These are phyloP conservation scores for Solanum paucissectum DNA, from an alignment of 257 asterid species.

Conservation along the genomic window DNA sequence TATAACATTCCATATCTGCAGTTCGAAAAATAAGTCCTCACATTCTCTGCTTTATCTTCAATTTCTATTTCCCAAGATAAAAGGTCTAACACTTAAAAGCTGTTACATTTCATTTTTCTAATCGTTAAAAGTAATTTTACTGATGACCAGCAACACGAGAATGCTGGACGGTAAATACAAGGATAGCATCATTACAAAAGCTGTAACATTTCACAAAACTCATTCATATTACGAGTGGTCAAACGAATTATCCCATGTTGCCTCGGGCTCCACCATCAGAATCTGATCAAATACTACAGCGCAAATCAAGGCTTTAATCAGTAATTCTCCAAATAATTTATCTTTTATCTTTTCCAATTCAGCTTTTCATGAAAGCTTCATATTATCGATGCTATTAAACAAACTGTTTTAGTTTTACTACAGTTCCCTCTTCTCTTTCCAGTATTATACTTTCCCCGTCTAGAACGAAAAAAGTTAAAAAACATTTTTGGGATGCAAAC, in stretches of 20 bases:
- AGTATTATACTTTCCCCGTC: not conserved
- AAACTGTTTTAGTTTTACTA: not conserved
- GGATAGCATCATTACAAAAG: not conserved
- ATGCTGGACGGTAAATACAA: not conserved
- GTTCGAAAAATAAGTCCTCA: not conserved
- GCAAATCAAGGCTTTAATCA: not conserved
- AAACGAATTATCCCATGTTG: not conserved
- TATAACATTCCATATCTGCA: not conserved
- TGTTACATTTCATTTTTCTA: not conserved
- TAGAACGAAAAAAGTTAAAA: not conserved
- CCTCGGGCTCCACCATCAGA: not conserved
- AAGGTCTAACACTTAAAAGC: not conserved
- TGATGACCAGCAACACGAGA: not conserved
- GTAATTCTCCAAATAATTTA: not conserved
- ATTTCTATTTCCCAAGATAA: not conserved
- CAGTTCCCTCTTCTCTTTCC: not conserved
- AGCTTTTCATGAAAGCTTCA: not conserved
- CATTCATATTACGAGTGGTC: not conserved
- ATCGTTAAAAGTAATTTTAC: not conserved
- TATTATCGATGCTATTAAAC: not conserved
- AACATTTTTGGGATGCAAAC: not conserved
- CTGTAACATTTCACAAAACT: not conserved
- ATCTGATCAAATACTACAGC: not conserved
- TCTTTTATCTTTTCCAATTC: not conserved
- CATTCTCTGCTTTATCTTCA: not conserved